Conservation (phyloP, 106 monocot species). For the Dioscorea zingiberensis region DNA sequence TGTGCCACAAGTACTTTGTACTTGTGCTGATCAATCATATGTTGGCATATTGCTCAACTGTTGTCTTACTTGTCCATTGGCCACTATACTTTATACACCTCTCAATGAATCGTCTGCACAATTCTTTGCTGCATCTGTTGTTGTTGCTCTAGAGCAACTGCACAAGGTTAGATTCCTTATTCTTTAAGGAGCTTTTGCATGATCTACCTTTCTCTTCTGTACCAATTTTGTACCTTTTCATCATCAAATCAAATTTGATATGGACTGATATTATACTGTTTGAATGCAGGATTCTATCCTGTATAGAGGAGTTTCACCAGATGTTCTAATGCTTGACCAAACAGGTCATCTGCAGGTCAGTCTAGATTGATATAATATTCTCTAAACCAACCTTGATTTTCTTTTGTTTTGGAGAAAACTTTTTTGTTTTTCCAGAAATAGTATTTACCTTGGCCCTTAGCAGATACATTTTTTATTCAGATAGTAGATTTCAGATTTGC, state of each 20-base stretch:
- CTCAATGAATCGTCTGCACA: conserved; percentile 64
- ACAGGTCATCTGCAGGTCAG: conserved; percentile 64
- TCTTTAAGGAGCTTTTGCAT: neutral
- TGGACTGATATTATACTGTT: conserved; percentile 2
- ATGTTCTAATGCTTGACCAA: conserved; percentile 70
- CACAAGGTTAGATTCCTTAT: conserved; percentile 52
- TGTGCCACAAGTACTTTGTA: conserved; percentile 67
- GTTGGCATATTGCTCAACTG: conserved; percentile 71
- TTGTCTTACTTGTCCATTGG: conserved; percentile 59
- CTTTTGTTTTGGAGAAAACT: neutral
- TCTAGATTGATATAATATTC: neutral
- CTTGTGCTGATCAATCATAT: conserved; percentile 67
- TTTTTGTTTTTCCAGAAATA: neutral
- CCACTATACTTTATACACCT: conserved; percentile 61
- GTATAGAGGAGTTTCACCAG: conserved; percentile 82
- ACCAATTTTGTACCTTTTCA: neutral
- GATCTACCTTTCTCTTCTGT: neutral
- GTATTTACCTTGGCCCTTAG: too few species aligned
- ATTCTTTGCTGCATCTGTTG: conserved; percentile 75
- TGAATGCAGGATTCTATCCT: conserved; percentile 61
- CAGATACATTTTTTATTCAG: conserved; percentile 19
- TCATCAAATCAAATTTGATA: neutral
- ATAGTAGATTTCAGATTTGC: conserved; percentile 87
- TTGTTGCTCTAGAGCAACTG: conserved; percentile 66
- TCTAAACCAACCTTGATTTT: neutral